phyloP scores from a whole-genome alignment of 768 basidiomycete species.

The Neoboletus brunneissimus region DNA sequence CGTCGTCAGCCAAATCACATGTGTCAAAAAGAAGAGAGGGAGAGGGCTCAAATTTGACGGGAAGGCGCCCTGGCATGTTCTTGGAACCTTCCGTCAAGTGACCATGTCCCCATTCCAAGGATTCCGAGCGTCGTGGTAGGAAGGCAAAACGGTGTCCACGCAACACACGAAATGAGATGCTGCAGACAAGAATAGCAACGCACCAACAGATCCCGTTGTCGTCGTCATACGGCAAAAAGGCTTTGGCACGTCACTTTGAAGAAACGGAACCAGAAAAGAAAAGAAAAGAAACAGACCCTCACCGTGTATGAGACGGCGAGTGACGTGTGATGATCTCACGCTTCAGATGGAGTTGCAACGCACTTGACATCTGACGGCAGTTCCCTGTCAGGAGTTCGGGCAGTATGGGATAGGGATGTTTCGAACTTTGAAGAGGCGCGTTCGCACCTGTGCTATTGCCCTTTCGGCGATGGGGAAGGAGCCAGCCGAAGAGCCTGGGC shows the following conservation, averaged over 20 bases:
- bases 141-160: not conserved
- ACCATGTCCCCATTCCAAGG: not conserved
- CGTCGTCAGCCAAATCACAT: not conserved
- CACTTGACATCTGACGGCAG: slow-evolving; percentile 6
- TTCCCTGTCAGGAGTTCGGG: not conserved
- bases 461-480: slow-evolving; percentile 1
- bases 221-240: not conserved
- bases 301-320: not conserved
- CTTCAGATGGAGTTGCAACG: not conserved
- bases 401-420: not conserved
- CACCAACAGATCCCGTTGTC: not conserved
- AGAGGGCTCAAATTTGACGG: no score
- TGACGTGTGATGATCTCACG: slow-evolving; percentile 4
- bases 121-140: not conserved
- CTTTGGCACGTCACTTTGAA: not conserved
- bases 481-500: not conserved
- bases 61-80: not conserved
- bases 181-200: slow-evolving; percentile 7
- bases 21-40: not conserved
- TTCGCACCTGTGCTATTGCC: not conserved
- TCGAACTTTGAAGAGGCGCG: not conserved
- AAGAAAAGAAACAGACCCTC: not conserved
- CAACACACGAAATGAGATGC: not conserved
- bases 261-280: not conserved
- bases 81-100: no score